A percentile compares a stretch with the other conserved stretches of the same genome.
Evolutionary conservation across 352 stramenopile genomes (phyloP).

Genomic region (Phytophthora pseudosyringae): DNA sequence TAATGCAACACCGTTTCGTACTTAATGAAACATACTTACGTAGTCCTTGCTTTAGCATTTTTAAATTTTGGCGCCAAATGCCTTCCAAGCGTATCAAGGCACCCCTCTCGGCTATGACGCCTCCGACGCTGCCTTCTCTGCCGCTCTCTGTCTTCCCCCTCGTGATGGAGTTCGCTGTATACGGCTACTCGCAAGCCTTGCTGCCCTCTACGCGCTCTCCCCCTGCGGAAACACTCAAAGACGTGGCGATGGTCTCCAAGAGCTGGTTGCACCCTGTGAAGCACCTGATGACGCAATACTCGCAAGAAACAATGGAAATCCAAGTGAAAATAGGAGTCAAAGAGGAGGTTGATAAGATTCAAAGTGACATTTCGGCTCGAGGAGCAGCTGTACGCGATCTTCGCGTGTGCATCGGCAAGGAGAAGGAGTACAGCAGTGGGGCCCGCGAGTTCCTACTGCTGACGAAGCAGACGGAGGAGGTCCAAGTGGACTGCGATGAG

Average conservation of each 20-base stretch:
- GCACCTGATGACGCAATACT: constrained; percentile 10
- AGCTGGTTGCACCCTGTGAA: constrained; percentile 11
- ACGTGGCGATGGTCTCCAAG: constrained; percentile 15
- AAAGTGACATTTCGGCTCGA: constrained; percentile 5
- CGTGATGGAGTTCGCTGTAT: constrained; percentile 11
- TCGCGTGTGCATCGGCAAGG: background rate
- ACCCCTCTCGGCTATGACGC: too few relatives aligned
- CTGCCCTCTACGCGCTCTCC: background rate
- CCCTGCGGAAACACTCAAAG: background rate
- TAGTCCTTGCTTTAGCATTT: too few relatives aligned
- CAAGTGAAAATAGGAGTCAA: background rate
- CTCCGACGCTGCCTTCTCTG: constrained; percentile 3
- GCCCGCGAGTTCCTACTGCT: background rate
- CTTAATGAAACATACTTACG: too few relatives aligned
- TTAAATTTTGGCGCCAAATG: too few relatives aligned
- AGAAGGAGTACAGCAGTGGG: constrained; percentile 1
- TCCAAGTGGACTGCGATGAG: constrained; percentile 23
- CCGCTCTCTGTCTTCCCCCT: constrained; percentile 11
- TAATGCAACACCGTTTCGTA: too few relatives aligned
- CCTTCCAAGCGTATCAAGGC: too few relatives aligned
- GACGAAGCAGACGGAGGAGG: constrained; percentile 12
- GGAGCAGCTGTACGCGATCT: constrained; percentile 5
- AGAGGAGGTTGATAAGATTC: constrained; percentile 6
- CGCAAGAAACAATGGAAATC: constrained; percentile 8
- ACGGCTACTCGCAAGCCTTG: constrained; percentile 8